Conservation (phyloP, 129 eudicot species). For the Flaveria ramosissima region DNA sequence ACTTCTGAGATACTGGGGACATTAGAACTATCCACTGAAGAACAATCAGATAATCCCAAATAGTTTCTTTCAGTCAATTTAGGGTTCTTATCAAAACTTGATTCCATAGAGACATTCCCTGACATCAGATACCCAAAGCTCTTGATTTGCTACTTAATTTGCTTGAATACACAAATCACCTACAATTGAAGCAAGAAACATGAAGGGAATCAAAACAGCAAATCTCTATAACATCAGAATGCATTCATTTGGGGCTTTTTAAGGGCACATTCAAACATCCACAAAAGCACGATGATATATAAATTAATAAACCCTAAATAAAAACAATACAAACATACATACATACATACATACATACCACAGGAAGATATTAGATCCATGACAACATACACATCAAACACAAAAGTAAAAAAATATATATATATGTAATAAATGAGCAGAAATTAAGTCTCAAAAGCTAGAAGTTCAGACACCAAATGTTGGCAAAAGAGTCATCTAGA, state of each 20-base stretch:
- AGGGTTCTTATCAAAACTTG: conserved; percentile 36
- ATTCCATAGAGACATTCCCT: conserved; percentile 38
- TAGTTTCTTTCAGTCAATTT: conserved; percentile 55
- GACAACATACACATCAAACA: conserved; percentile 1
- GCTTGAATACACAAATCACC: conserved; percentile 20
- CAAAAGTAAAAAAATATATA: not conserved
- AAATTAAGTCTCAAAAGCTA: not conserved
- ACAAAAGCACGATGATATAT: not conserved
- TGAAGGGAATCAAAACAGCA: not conserved
- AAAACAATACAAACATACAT: too few species aligned
- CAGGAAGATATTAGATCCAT: conserved; percentile 14
- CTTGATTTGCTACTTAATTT: conserved; percentile 9
- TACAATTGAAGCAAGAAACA: not conserved
- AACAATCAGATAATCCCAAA: conserved; percentile 70
- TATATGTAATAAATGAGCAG: conserved; percentile 30
- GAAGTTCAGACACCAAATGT: not conserved
- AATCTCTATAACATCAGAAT: not conserved
- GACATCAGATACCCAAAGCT: conserved; percentile 53
- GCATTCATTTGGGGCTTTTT: not conserved
- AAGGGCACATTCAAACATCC: not conserved
- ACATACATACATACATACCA: too few species aligned
- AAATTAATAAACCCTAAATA: too few species aligned
- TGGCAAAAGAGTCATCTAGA: not conserved
- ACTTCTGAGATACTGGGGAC: conserved; percentile 53
- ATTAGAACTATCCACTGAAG: conserved; percentile 69